Evolutionary conservation across 129 eudicot genomes (phyloP), one percentile per base, ranked within the genome.

Genomic region (Smallanthus sonchifolius): DNA sequence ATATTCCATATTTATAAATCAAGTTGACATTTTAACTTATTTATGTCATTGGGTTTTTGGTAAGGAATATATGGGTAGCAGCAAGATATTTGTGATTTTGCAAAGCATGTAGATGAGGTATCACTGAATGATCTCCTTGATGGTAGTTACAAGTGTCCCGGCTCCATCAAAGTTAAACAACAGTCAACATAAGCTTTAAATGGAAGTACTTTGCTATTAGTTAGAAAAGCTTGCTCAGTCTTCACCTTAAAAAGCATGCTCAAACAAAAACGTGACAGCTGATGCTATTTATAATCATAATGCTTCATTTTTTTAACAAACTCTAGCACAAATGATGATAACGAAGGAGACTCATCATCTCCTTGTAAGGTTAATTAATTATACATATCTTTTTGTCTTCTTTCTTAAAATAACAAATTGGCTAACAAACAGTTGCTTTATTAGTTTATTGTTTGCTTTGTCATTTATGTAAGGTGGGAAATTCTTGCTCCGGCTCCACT

Each of bases 161-260:
- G 39, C 55, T 74, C 70, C 55, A 55, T 73, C 32, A 86, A 82
- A 83, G 96, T 88, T 57, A 95, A 87, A 76, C 96, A 84, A 65
- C 89, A 88, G 86, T 83, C 72, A 74, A 74, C 79, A 10, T 80
- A 83, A 78, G 72, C 43, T 72, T 54, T 74, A 30, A 85, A 64
- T 76, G 86, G 68, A 19, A 87, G 74, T 71, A 74, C 88, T 74
- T 40, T 95, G 85, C 73, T 52, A 48, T 82, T 94, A 34, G 80
- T 91, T 65, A 87, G 80, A 77, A 87, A 91, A 61, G 96, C 90
- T 63, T 88, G 85, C 79, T 85, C 93, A 1, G 52, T 95, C 93
- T 95, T 85, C 88, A 70, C 57, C 76, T 76, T 16, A 88, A 67
- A 70, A 86, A 85, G 74, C 79, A 68, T 72, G 47, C 39, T 3